Conservation (phyloP, 1,284 basidiomycete species). For the Xerocomus nothofagi region DNA sequence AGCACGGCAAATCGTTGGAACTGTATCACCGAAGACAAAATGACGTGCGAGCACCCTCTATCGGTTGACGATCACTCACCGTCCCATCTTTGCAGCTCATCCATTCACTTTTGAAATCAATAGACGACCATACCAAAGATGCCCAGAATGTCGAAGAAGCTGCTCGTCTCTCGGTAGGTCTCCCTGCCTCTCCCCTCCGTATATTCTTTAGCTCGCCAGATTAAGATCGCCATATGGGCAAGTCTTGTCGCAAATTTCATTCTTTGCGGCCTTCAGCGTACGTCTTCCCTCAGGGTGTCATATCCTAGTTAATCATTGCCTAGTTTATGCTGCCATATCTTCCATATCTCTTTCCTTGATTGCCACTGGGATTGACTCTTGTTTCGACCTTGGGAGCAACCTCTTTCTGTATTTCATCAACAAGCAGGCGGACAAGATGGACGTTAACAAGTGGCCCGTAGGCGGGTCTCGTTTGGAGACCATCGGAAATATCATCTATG, state of each 20-base stretch:
- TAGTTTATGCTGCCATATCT: conserved; percentile 86
- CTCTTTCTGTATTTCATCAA: conserved; percentile 84
- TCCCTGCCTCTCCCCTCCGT: conserved; percentile 1
- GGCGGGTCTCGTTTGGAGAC: conserved; percentile 90
- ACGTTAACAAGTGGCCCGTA: conserved; percentile 87
- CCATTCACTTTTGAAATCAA: conserved; percentile 78
- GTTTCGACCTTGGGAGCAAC: conserved; percentile 92
- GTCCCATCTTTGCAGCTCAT: conserved; percentile 61
- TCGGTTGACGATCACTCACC: conserved; percentile 6
- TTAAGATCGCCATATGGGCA: conserved; percentile 86
- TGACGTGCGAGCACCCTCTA: conserved; percentile 45
- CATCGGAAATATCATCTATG: conserved; percentile 89
- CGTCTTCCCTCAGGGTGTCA: conserved; percentile 20
- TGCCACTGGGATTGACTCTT: conserved; percentile 86
- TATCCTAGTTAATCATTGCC: background rate
- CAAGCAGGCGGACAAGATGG: conserved; percentile 69
- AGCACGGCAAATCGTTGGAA: conserved; percentile 62
- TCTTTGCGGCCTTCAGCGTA: conserved; percentile 70
- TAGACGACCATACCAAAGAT: conserved; percentile 81
- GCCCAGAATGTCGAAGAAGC: conserved; percentile 65
- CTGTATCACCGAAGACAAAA: conserved; percentile 85
- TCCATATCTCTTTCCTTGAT: conserved; percentile 86
- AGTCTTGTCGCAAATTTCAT: conserved; percentile 77
- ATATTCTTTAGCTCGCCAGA: conserved; percentile 43
- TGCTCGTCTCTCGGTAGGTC: conserved; percentile 61